Evolutionary conservation across 2,329 filamentous ascomycete species (phyloP), one percentile per base, ranked within the genome.

Genomic region (Drechmeria coniospora): DNA sequence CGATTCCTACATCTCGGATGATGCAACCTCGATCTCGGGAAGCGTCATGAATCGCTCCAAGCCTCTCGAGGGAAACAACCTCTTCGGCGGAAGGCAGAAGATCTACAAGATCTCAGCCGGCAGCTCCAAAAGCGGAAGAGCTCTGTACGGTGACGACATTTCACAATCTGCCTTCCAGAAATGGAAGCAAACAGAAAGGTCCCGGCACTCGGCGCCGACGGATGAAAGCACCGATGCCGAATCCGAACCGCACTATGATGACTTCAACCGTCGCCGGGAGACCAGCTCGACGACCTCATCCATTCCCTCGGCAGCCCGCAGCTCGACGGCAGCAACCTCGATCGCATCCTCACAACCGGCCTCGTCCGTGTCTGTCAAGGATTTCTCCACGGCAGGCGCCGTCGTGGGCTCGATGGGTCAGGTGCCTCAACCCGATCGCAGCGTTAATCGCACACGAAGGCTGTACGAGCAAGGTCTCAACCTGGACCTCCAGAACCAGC

Each of bases 31-130:
- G 6, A 56, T 59, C 4, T 57, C 61, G 8, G 56, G 71, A 2
- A 83, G 79, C 49, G 66, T 95, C n/a, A 87, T 95, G 79, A 77
- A 64, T 41, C 68, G 90, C 28, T 63, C 78, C 6, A 77, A 86
- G 40, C 84, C 82, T 0, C 75, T 71, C 1, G 87, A 95, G 46
- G 84, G 87, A 25, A 98, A 95, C 47, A 79, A 81, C 40, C 54
- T 98, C 31, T 98, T 98, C 53, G 90, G 90, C 32, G 90, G 90
- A 11, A 74, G 90, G 24, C 90, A 95, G 50, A 95, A 95, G 57
- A 77, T 95, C 21, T 95, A 92, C 53, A 86, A 83, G 50, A 80
- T 93, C 37, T 65, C 79, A 1, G 61, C 59, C 4, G 63, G 51
- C 13, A 46, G 47, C 10, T 46, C 49, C 23, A 61, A 60, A 3